These are phyloP conservation scores for Tricholoma furcatifolium DNA, from an alignment of 768 basidiomycete species.

Conservation along the genomic window DNA sequence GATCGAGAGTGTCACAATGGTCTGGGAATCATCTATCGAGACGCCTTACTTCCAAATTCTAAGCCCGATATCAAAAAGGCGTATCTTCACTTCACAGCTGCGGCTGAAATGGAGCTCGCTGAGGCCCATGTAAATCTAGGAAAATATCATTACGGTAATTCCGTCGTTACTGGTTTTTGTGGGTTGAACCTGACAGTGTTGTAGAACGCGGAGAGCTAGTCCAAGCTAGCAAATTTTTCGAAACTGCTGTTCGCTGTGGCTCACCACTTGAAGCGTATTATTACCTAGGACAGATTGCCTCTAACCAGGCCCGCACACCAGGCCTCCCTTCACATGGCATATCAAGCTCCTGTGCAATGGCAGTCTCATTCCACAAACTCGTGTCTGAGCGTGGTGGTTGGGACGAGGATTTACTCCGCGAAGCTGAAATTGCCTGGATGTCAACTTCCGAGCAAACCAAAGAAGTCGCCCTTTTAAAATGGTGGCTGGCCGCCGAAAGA, in stretches of 20 bases:
- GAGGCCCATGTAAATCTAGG: slow-evolving; percentile 93
- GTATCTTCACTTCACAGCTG: slow-evolving; percentile 64
- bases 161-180: neutral
- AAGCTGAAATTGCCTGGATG: slow-evolving; percentile 78
- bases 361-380: slow-evolving; percentile 91
- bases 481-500: slow-evolving; percentile 94
- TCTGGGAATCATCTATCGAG: slow-evolving; percentile 89
- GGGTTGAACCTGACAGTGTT: slow-evolving; percentile 10
- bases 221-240: slow-evolving; percentile 72
- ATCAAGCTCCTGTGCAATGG: slow-evolving; percentile 82
- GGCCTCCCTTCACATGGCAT: slow-evolving; percentile 45
- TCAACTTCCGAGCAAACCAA: slow-evolving; percentile 68
- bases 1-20: slow-evolving; percentile 91
- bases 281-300: slow-evolving; percentile 84
- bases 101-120: slow-evolving; percentile 84
- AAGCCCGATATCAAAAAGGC: slow-evolving; percentile 67
- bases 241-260: slow-evolving; percentile 81
- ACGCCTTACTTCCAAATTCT: slow-evolving; percentile 73
- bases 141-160: slow-evolving; percentile 68
- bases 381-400: slow-evolving; percentile 90
- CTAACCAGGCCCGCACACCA: slow-evolving; percentile 47
- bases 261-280: slow-evolving; percentile 96
- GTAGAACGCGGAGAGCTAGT: slow-evolving; percentile 69
- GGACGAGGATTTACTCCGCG: slow-evolving; percentile 76
- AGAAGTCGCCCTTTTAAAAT: slow-evolving; percentile 84